A percentile compares a stretch with the other conserved stretches of the same genome.
These are phyloP conservation scores for Chaetomiaceae sp. DNA, from an alignment of 2,329 filamentous ascomycete species.

Conservation along the genomic window DNA sequence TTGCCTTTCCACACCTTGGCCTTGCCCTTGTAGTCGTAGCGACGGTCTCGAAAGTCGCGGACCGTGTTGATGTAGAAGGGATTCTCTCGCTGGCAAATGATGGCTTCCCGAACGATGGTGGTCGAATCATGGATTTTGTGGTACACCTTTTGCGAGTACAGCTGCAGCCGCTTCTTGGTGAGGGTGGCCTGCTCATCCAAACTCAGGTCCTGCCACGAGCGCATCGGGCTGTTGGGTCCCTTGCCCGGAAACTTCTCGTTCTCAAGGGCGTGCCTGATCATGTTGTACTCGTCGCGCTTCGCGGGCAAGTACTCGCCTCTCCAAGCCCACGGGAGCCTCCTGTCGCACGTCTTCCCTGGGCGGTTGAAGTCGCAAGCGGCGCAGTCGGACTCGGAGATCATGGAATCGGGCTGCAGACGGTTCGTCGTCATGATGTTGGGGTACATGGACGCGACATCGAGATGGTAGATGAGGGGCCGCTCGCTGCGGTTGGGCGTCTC, in stretches of 20 bases:
- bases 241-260: constrained; percentile 90
- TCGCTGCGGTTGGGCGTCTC: constrained; percentile 80
- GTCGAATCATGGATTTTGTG: constrained; percentile 97
- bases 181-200: constrained; percentile 76
- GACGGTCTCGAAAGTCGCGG: constrained; percentile 89
- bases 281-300: constrained; percentile 97
- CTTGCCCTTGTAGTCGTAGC: constrained; percentile 97
- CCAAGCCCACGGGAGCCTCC: constrained; percentile 94
- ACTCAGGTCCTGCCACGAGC: constrained; percentile 76
- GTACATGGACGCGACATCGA: constrained; percentile 99
- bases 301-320: constrained; percentile 94
- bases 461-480: constrained; percentile 88
- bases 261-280: constrained; percentile 88
- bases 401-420: constrained; percentile 94
- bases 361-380: constrained; percentile 98
- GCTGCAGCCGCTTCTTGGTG: constrained; percentile 80
- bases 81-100: constrained; percentile 97
- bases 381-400: constrained; percentile 94
- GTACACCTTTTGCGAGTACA: constrained; percentile 98
- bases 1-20: constrained; percentile 99
- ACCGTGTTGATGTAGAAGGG: constrained; percentile 98
- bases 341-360: constrained; percentile 94
- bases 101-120: constrained; percentile 88
- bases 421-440: constrained; percentile 99
- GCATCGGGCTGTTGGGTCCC: constrained; percentile 61